These are phyloP conservation scores for Rhododendron molle DNA, from an alignment of 148 eudicot species.

Conservation along the genomic window DNA sequence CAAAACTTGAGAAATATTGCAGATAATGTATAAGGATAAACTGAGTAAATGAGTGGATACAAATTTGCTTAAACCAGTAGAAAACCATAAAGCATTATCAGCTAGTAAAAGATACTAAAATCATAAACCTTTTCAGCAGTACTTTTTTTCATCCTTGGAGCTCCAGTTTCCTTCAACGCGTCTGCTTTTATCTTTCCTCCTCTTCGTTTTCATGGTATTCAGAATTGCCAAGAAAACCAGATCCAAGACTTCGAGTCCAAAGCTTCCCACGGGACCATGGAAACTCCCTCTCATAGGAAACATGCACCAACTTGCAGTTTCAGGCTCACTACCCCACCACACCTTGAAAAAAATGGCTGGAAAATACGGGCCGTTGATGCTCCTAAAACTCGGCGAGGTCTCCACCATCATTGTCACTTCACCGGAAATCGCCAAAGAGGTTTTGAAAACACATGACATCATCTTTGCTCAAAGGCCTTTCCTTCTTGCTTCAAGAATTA, in stretches of 20 bases:
- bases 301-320: conserved; percentile 4
- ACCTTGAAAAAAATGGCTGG: background rate
- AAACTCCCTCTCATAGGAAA: background rate
- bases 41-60: no score
- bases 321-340: background rate
- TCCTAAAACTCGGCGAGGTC: background rate
- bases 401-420: background rate
- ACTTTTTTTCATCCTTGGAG: background rate
- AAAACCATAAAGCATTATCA: background rate
- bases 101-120: background rate
- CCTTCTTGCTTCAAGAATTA: background rate
- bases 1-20: no score
- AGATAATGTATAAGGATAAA: no score
- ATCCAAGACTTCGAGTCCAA: background rate
- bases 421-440: background rate
- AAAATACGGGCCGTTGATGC: conserved; percentile 2
- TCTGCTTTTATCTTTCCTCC: background rate
- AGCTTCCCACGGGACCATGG: conserved; percentile 7
- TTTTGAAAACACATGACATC: background rate
- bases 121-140: background rate
- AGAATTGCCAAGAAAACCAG: background rate
- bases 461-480: conserved; percentile 7
- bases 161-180: background rate
- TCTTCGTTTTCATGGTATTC: background rate
- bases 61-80: no score